Evolutionary conservation across 139 green algal species (phyloP).

Genomic region (Pleodorina starrii): DNA sequence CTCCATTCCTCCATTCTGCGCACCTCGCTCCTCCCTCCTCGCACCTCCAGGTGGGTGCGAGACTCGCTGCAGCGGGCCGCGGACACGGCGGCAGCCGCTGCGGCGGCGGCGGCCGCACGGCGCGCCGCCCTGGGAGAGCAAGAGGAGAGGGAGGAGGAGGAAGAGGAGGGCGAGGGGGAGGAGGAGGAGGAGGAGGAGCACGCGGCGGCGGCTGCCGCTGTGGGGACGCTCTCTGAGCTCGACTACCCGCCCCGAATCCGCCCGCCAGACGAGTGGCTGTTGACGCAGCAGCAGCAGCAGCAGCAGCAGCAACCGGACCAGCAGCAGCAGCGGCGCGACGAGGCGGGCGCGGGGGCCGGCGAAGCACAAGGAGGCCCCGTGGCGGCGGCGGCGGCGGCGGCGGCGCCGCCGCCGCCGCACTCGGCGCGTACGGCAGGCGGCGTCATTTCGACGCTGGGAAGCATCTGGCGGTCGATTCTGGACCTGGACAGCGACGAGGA

Average conservation of each 20-base stretch:
- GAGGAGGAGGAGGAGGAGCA: background rate
- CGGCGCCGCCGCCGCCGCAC: background rate
- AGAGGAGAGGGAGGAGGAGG: background rate
- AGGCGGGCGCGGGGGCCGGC: background rate
- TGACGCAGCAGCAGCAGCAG: background rate
- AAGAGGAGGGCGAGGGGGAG: background rate
- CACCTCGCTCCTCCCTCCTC: background rate
- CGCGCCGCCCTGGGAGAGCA: background rate
- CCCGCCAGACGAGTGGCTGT: background rate
- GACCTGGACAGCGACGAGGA: slow-evolving; percentile 13
- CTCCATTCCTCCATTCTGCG: background rate
- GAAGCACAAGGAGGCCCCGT: background rate
- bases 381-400: background rate
- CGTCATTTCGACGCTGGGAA: background rate
- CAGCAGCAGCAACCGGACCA: background rate
- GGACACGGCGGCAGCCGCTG: background rate
- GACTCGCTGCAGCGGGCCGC: slow-evolving; percentile 20
- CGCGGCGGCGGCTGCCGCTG: background rate
- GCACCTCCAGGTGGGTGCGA: slow-evolving; percentile 18
- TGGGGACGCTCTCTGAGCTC: slow-evolving; percentile 25
- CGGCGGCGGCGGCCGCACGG: background rate
- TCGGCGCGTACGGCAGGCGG: background rate
- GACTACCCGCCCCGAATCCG: slow-evolving; percentile 25
- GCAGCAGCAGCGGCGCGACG: background rate
- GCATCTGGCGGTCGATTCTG: slow-evolving; percentile 3